Evolutionary conservation across 129 eudicot species (phyloP), one percentile per base, ranked within the genome.

Genomic region (Arctium minus): DNA sequence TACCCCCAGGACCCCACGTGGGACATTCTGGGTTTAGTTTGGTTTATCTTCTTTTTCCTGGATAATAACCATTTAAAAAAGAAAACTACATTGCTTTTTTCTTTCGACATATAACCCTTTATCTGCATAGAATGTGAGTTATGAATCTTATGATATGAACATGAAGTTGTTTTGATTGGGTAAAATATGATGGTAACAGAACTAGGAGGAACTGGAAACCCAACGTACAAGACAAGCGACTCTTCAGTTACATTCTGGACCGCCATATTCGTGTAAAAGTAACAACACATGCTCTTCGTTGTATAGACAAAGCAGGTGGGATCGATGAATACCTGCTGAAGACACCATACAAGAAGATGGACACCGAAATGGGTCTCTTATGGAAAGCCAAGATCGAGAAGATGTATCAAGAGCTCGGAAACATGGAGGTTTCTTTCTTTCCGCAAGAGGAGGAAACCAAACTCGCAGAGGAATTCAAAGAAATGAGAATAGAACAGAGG

Each of bases 241-340:
- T 96, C 10, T 96, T 96, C 82, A 96, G 99, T 81, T 96, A 96
- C 69, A 88, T 93, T 62, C 70, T 91, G 11, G 99, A 96, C 71
- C 93, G 98, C 33, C 97, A 96, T 78, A 89, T 96, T 81, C 97
- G 93, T 4, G 92, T 93, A 30, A 90, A 96, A 81, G 99, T 93
- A 50, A 88, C 97, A 42, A 93, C 97, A 27, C 99, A 96, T 33
- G 97, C 99, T 4, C 91, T 96, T 39, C 92, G 97, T 27, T 96
- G 99, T 80, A 93, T 96, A 71, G 99, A 96, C 90, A 93, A 93
- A 88, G 99, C 97, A 64, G 99, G 99, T n/a, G 99, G 99, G 29
- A 86, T 96, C 17, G 99, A 93, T 74, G 99, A 96, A 87, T 96
- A 96, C 79, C 73, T 96, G 39, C 89, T 93, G 29, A 96, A 96